Evolutionary conservation across 1,139 yeast genomes (phyloP).

Genomic region (Waltiozyma sp.): DNA sequence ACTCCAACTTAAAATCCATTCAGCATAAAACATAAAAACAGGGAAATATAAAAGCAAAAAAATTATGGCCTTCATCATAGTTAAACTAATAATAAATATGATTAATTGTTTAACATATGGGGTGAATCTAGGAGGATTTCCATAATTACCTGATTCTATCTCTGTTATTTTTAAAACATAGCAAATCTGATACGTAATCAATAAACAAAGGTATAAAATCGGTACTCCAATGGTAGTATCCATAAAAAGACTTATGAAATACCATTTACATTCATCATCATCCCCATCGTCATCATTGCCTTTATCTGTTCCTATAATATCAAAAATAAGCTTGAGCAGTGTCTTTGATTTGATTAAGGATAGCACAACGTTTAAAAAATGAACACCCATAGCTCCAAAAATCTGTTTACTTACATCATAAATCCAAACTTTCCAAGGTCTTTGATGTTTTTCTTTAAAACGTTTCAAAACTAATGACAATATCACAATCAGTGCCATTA

Average conservation of each 20-base stretch:
- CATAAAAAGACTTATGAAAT: slow-evolving; percentile 73
- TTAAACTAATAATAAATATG: slow-evolving; percentile 50
- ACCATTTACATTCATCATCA: slow-evolving; percentile 77
- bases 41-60: slow-evolving; percentile 52
- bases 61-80: slow-evolving; percentile 44
- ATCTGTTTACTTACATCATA: slow-evolving; percentile 88
- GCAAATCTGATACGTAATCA: slow-evolving; percentile 36
- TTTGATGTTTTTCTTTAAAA: slow-evolving; percentile 65
- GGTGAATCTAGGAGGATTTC: slow-evolving; percentile 51
- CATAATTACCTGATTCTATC: slow-evolving; percentile 79
- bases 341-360: slow-evolving; percentile 42
- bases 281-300: slow-evolving; percentile 22
- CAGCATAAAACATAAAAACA: slow-evolving; percentile 44
- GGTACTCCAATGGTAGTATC: slow-evolving; percentile 97
- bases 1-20: slow-evolving; percentile 62
- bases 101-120: slow-evolving; percentile 67
- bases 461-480: slow-evolving; percentile 68
- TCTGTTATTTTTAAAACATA: slow-evolving; percentile 38
- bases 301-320: slow-evolving; percentile 3
- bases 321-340: slow-evolving; percentile 1
- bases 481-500: slow-evolving; percentile 66
- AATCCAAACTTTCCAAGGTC: slow-evolving; percentile 84
- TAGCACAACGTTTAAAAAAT: slow-evolving; percentile 62
- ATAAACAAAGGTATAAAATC: slow-evolving; percentile 48
- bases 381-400: slow-evolving; percentile 78